Evolutionary conservation across 2,329 filamentous ascomycete genomes (phyloP).

Genomic region (Grosmannia clavigera): DNA sequence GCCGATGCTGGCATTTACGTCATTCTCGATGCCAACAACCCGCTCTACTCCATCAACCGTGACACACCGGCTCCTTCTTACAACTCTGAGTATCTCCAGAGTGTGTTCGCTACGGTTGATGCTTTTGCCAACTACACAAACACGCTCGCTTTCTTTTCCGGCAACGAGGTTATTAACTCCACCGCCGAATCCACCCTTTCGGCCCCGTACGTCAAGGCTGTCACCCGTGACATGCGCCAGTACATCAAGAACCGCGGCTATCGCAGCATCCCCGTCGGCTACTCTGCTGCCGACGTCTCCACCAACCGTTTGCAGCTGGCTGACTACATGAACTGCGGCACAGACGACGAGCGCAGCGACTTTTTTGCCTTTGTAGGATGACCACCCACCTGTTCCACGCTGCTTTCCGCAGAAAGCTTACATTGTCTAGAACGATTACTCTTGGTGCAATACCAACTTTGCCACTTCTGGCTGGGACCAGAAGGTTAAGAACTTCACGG

Average conservation of each 20-base stretch:
- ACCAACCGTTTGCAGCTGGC: slow-evolving; percentile 80
- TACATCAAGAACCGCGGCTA: slow-evolving; percentile 52
- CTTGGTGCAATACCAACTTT: slow-evolving; percentile 68
- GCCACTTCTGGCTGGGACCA: slow-evolving; percentile 64
- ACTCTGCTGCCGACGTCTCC: slow-evolving; percentile 68
- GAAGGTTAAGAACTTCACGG: slow-evolving; percentile 78
- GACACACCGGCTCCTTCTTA: slow-evolving; percentile 61
- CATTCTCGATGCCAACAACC: slow-evolving; percentile 83
- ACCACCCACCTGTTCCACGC: not conserved
- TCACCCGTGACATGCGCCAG: slow-evolving; percentile 63
- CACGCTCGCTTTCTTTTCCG: slow-evolving; percentile 76
- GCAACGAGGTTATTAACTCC: slow-evolving; percentile 70
- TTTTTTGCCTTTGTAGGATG: slow-evolving; percentile 60
- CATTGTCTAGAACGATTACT: slow-evolving; percentile 58
- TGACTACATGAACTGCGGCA: slow-evolving; percentile 85
- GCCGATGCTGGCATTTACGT: slow-evolving; percentile 83
- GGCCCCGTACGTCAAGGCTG: slow-evolving; percentile 66
- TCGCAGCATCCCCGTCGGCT: slow-evolving; percentile 60
- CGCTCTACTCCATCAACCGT: slow-evolving; percentile 78
- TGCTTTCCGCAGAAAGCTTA: not conserved
- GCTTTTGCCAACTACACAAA: slow-evolving; percentile 74
- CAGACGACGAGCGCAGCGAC: slow-evolving; percentile 71
- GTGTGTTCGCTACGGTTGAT: slow-evolving; percentile 80
- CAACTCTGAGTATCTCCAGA: slow-evolving; percentile 74
- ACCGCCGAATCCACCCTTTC: slow-evolving; percentile 46